These are phyloP conservation scores for Meira miltonrushii DNA, from an alignment of 1,284 basidiomycete species.

Conservation along the genomic window DNA sequence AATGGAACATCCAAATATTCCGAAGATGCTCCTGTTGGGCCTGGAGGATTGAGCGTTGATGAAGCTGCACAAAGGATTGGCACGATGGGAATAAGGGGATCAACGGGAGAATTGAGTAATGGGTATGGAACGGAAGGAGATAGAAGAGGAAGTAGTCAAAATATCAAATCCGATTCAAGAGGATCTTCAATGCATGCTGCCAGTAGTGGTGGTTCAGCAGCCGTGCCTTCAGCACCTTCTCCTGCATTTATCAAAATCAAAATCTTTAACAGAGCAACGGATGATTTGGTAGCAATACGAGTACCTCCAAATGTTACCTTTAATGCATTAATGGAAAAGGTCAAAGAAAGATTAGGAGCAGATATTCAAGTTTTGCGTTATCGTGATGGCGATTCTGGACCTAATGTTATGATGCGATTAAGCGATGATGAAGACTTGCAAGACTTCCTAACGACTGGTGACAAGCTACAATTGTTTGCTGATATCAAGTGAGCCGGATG, in stretches of 20 bases:
- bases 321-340: constrained; percentile 80
- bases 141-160: not conserved
- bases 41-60: not conserved
- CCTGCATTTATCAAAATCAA: constrained; percentile 94
- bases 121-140: not conserved
- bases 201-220: constrained; percentile 16
- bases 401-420: constrained; percentile 61
- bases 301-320: constrained; percentile 88
- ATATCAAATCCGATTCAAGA: constrained; percentile 17
- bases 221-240: constrained; percentile 22
- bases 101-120: constrained; percentile 3
- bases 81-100: not conserved
- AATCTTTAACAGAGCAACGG: constrained; percentile 82
- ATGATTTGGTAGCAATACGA: constrained; percentile 94
- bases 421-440: constrained; percentile 67
- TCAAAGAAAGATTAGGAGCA: constrained; percentile 74
- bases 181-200: constrained; percentile 19
- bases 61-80: no score
- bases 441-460: constrained; percentile 74
- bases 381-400: constrained; percentile 56
- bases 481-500: constrained; percentile 26
- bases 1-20: constrained; percentile 16
- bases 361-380: constrained; percentile 69
- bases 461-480: constrained; percentile 83
- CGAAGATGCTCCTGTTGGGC: constrained; percentile 15